These are phyloP conservation scores for Pythium periplocum DNA, from an alignment of 352 stramenopile genomes.

Conservation along the genomic window DNA sequence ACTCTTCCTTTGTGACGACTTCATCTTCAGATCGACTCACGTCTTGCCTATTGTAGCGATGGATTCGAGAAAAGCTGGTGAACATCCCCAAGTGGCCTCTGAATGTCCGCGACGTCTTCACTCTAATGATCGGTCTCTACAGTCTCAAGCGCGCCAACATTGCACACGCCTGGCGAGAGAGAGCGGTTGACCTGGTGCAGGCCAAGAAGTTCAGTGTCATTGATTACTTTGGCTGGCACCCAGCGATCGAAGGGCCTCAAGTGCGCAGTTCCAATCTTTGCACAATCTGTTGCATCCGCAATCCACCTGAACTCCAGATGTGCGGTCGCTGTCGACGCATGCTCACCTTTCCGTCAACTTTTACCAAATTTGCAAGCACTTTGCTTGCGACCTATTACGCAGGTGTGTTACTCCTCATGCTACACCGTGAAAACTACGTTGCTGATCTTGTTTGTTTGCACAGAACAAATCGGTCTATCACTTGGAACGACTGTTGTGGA, in stretches of 20 bases:
- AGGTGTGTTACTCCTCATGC: conserved; percentile 24
- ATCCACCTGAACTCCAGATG: conserved; percentile 43
- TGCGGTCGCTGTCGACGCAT: conserved; percentile 55
- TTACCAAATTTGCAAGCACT: conserved; percentile 73
- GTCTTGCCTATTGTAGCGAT: conserved; percentile 32
- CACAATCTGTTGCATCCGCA: conserved; percentile 66
- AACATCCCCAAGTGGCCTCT: conserved; percentile 35
- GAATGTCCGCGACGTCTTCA: conserved; percentile 72
- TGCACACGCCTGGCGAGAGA: conserved; percentile 46
- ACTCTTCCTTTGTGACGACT: not conserved
- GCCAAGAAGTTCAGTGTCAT: conserved; percentile 61
- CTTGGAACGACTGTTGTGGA: conserved; percentile 66
- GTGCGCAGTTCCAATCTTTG: conserved; percentile 73
- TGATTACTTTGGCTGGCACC: conserved; percentile 80
- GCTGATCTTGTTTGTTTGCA: not conserved
- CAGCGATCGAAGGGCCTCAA: conserved; percentile 61
- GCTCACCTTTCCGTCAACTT: conserved; percentile 65
- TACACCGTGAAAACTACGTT: not conserved
- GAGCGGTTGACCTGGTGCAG: conserved; percentile 47
- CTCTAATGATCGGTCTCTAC: conserved; percentile 70
- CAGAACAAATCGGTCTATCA: conserved; percentile 69
- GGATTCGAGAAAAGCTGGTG: conserved; percentile 69
- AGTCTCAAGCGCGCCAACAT: conserved; percentile 63
- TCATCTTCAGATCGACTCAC: not conserved
- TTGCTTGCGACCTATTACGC: conserved; percentile 71